Percentiles rank a stretch among this genome's conserved stretches.
phyloP scores from a whole-genome alignment of 495 filamentous ascomycete genomes.

The Tuber melanosporum region DNA sequence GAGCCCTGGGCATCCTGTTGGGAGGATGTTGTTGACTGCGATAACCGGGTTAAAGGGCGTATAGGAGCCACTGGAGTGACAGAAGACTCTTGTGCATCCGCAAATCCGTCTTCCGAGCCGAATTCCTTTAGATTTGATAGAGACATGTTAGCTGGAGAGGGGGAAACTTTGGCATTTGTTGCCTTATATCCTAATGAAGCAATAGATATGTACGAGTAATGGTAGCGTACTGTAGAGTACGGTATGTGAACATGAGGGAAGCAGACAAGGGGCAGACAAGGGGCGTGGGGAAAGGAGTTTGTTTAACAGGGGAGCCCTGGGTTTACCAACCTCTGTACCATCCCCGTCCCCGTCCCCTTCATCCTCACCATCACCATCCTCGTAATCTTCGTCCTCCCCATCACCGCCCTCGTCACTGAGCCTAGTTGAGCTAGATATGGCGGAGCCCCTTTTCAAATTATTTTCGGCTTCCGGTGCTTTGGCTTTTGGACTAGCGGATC shows the following conservation, averaged over 20 bases:
- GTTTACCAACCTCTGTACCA: conserved; percentile 16
- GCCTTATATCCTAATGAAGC: conserved; percentile 3
- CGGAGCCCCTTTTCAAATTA: conserved; percentile 17
- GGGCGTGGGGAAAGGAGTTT: conserved; percentile 14
- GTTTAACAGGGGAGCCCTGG: conserved; percentile 4
- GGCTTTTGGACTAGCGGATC: conserved; percentile 8
- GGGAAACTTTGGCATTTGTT: conserved; percentile 27
- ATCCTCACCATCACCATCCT: conserved; percentile 9
- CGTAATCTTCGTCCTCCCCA: conserved; percentile 8
- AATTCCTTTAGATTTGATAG: conserved; percentile 30
- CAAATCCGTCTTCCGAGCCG: conserved; percentile 38
- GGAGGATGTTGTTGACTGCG: conserved; percentile 37
- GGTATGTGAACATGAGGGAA: conserved; percentile 4
- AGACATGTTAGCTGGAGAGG: conserved; percentile 30
- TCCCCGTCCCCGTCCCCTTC: conserved; percentile 17
- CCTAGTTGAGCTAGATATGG: conserved; percentile 13
- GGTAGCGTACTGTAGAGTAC: not conserved
- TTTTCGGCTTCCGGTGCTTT: conserved; percentile 5
- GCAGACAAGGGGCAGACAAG: conserved; percentile 5
- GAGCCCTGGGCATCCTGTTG: conserved; percentile 30
- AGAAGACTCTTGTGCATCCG: conserved; percentile 38
- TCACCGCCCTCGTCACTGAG: conserved; percentile 4
- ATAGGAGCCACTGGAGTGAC: conserved; percentile 20
- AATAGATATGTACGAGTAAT: conserved; percentile 1
- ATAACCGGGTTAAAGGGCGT: conserved; percentile 21